Percentiles rank a stretch among this genome's conserved stretches.
These are phyloP conservation scores for Sclerotinia glacialis DNA, from an alignment of 2,329 filamentous ascomycete species.

Conservation along the genomic window DNA sequence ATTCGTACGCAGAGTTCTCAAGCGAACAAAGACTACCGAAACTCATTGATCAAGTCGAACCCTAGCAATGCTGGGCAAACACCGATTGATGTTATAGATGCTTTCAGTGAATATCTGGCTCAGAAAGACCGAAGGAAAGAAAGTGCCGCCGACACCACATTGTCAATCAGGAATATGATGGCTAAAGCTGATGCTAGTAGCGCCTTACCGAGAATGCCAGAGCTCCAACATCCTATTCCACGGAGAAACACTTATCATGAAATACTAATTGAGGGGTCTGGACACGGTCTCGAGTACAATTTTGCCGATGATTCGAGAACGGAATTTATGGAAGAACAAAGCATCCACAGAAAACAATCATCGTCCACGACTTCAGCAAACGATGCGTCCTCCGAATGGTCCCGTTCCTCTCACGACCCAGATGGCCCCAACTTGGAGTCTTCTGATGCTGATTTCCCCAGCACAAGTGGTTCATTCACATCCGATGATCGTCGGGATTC, in stretches of 20 bases:
- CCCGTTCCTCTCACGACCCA: slow-evolving; percentile 16
- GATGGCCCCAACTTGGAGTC: slow-evolving; percentile 11
- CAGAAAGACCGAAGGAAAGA: slow-evolving; percentile 31
- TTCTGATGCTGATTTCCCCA: background rate
- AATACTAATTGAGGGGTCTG: slow-evolving; percentile 53
- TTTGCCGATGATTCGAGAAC: background rate
- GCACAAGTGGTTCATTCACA: slow-evolving; percentile 14
- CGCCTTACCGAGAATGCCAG: slow-evolving; percentile 30
- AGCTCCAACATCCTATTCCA: slow-evolving; percentile 33
- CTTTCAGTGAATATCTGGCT: slow-evolving; percentile 53
- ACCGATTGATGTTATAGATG: slow-evolving; percentile 46
- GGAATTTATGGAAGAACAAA: background rate
- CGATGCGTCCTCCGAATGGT: slow-evolving; percentile 16
- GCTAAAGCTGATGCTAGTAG: slow-evolving; percentile 40
- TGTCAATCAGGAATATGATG: slow-evolving; percentile 32
- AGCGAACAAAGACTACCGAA: slow-evolving; percentile 24
- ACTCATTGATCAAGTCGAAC: background rate
- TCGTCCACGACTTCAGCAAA: slow-evolving; percentile 5
- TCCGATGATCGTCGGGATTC: background rate
- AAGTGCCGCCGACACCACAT: slow-evolving; percentile 26
- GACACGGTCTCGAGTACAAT: slow-evolving; percentile 44
- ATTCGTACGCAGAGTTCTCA: slow-evolving; percentile 31
- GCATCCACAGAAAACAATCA: background rate
- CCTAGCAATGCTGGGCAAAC: slow-evolving; percentile 7
- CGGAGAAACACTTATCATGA: slow-evolving; percentile 45